Conservation (phyloP, 371 early-diverging fungal genomes). For the Enterospora canceri region DNA sequence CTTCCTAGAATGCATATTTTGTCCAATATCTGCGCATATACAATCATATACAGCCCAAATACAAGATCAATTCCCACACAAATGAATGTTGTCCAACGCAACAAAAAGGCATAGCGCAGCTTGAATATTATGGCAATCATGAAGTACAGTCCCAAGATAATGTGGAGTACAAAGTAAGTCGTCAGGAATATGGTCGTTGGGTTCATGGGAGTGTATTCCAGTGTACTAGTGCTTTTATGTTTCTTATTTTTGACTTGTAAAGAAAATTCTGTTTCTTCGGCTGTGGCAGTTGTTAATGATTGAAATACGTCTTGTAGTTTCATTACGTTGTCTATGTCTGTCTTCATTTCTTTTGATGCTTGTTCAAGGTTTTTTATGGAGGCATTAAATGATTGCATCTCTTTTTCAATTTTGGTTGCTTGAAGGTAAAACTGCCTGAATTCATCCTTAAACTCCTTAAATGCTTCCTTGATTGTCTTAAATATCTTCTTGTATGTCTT, state of each 20-base stretch:
- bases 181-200: neutral
- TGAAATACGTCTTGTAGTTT: neutral
- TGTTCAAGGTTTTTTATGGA: neutral
- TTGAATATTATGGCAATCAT: neutral
- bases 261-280: neutral
- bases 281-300: neutral
- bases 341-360: neutral
- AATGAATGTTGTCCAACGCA: neutral
- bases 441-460: neutral
- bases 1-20: constrained; percentile 28
- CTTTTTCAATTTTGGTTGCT: neutral
- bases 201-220: neutral
- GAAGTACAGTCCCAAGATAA: neutral
- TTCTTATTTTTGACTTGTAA: neutral
- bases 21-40: constrained; percentile 29
- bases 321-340: neutral
- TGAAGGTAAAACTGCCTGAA: neutral
- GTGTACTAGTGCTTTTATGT: neutral
- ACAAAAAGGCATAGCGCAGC: neutral
- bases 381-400: constrained; percentile 4
- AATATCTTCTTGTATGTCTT: neutral
- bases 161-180: neutral
- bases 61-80: neutral
- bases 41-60: constrained; percentile 13
- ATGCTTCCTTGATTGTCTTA: neutral